Percentiles rank a stretch among this genome's conserved stretches.
These are phyloP conservation scores for Gymnopus androsaceus DNA, from an alignment of 1,284 basidiomycete species.

Conservation along the genomic window DNA sequence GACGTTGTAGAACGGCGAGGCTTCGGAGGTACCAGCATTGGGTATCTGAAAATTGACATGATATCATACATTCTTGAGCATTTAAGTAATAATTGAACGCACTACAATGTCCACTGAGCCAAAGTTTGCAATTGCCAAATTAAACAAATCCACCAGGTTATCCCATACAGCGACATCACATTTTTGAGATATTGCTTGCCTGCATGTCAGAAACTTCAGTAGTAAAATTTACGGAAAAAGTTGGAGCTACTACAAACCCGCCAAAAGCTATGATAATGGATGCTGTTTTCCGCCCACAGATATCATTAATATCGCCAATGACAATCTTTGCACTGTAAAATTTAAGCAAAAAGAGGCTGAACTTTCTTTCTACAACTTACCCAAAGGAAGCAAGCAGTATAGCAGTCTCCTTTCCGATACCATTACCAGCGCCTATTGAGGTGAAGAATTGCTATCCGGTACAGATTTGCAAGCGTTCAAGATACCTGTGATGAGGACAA, in stretches of 20 bases:
- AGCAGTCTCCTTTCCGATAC: conserved; percentile 55
- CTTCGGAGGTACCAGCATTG: conserved; percentile 53
- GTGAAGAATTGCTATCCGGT: not conserved
- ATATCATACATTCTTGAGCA: not conserved
- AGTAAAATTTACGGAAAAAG: not conserved
- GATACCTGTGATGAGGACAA: conserved; percentile 57
- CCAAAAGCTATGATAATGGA: conserved; percentile 42
- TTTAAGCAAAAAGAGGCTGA: conserved; percentile 11
- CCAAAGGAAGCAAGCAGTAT: conserved; percentile 47
- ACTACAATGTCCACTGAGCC: conserved; percentile 52
- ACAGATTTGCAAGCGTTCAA: not conserved
- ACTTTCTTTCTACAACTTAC: conserved; percentile 32
- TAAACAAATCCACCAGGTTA: conserved; percentile 54
- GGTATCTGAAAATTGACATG: conserved; percentile 40
- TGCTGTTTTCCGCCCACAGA: conserved; percentile 41
- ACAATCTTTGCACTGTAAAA: conserved; percentile 52
- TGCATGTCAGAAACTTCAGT: conserved; percentile 22
- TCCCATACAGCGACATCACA: conserved; percentile 61
- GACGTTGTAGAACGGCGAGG: conserved; percentile 37
- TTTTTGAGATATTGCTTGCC: conserved; percentile 42
- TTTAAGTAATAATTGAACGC: not conserved
- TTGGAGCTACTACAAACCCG: conserved; percentile 41
- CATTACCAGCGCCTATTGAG: conserved; percentile 50
- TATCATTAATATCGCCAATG: conserved; percentile 51
- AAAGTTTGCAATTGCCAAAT: conserved; percentile 45